Percentiles rank a stretch among this genome's conserved stretches.
These are phyloP conservation scores for Solanum chaucha DNA, from an alignment of 257 asterid species.

Conservation along the genomic window DNA sequence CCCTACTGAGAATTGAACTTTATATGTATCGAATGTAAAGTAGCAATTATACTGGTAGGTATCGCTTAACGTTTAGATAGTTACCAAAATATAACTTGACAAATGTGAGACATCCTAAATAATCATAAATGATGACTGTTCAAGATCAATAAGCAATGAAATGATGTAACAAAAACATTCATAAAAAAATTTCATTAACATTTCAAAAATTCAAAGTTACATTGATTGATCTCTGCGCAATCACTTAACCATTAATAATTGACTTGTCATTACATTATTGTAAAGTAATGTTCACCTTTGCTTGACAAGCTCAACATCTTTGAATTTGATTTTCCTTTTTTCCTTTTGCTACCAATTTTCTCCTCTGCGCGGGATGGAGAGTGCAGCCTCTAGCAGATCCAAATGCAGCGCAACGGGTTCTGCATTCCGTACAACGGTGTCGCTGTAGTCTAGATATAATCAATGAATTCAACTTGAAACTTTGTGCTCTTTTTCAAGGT, in stretches of 20 bases:
- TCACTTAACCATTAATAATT: background rate
- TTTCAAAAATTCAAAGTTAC: background rate
- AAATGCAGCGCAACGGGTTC: background rate
- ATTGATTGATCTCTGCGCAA: background rate
- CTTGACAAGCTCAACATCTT: background rate
- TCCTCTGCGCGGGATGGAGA: background rate
- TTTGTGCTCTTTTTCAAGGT: slow-evolving; percentile 20
- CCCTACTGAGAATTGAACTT: too few species aligned
- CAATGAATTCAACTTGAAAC: background rate
- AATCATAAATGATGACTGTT: background rate
- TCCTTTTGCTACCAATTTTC: background rate
- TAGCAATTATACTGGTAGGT: too few species aligned
- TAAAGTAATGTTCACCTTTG: background rate
- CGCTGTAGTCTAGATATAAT: background rate
- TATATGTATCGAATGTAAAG: too few species aligned
- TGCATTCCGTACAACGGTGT: background rate
- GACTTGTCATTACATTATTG: background rate
- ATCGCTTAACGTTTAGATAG: background rate
- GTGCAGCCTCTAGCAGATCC: background rate
- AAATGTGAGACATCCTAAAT: background rate
- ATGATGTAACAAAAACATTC: background rate
- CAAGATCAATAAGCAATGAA: background rate
- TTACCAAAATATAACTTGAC: background rate
- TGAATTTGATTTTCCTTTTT: background rate
- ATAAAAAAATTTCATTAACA: background rate